Evolutionary conservation across 2,329 filamentous ascomycete species (phyloP).

Genomic region (Ustilaginoidea virens): DNA sequence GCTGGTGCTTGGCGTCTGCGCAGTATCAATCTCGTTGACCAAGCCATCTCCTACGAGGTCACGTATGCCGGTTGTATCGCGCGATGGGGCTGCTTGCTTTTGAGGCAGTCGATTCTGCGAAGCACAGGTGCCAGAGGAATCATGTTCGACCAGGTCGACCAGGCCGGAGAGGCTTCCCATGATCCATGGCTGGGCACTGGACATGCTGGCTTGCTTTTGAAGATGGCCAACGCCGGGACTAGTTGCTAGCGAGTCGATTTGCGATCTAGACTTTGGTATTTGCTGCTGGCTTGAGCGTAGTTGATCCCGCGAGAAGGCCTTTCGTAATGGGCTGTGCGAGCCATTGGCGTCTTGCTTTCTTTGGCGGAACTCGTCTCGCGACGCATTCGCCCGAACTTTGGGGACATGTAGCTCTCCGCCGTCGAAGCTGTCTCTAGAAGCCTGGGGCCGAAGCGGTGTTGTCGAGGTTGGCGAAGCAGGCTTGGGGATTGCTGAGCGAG

Average conservation of each 20-base stretch:
- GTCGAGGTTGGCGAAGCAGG: conserved; percentile 12
- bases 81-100: no score
- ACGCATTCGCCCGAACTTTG: conserved; percentile 24
- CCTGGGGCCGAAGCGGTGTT: not conserved
- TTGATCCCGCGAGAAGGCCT: conserved; percentile 8
- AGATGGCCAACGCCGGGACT: no score
- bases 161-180: no score
- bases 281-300: conserved; percentile 6
- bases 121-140: no score
- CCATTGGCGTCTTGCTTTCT: conserved; percentile 9
- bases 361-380: conserved; percentile 22
- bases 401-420: conserved; percentile 21
- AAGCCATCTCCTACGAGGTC: not conserved
- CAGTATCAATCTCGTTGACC: conserved; percentile 6
- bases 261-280: conserved; percentile 4
- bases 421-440: conserved; percentile 4
- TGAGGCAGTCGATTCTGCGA: no score
- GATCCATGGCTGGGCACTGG: no score
- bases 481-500: conserved; percentile 18
- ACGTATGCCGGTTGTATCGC: not conserved
- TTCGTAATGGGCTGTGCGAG: conserved; percentile 7
- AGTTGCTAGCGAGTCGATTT: no score
- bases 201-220: no score
- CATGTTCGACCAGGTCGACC: no score
- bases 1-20: conserved; percentile 9